phyloP scores from a whole-genome alignment of 2,329 filamentous ascomycete genomes.

The Calonectria hongkongensis region DNA sequence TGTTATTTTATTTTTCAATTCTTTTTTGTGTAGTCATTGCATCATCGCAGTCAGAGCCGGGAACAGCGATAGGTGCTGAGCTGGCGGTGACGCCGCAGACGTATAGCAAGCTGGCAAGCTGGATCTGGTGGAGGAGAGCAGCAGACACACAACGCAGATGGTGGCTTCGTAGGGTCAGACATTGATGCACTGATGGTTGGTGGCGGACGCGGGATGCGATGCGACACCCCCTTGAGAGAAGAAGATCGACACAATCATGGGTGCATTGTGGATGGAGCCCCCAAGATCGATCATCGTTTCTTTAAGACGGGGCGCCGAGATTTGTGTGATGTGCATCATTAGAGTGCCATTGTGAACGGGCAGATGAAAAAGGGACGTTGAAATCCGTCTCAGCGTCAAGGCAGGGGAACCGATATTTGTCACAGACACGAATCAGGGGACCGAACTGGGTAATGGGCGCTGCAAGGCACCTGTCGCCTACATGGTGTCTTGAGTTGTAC shows the following conservation, averaged over 20 bases:
- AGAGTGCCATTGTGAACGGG: slow-evolving; percentile 23
- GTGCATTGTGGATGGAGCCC: slow-evolving; percentile 36
- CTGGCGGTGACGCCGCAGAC: slow-evolving; percentile 4
- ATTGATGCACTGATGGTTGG: slow-evolving; percentile 22
- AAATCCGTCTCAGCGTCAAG: slow-evolving; percentile 17
- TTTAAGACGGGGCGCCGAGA: slow-evolving; percentile 26
- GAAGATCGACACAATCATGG: slow-evolving; percentile 28
- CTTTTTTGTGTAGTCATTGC: background rate
- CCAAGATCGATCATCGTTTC: slow-evolving; percentile 34
- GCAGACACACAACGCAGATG: slow-evolving; percentile 10
- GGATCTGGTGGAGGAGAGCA: background rate
- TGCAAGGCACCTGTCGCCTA: slow-evolving; percentile 25
- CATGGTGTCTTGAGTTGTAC: slow-evolving; percentile 25
- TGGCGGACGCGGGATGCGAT: slow-evolving; percentile 32
- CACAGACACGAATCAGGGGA: slow-evolving; percentile 21
- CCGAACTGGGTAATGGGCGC: background rate
- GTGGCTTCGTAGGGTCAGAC: slow-evolving; percentile 33
- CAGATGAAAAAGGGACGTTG: slow-evolving; percentile 23
- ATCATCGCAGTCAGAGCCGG: slow-evolving; percentile 4
- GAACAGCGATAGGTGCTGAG: background rate
- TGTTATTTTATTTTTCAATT: too few species aligned
- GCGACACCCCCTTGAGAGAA: slow-evolving; percentile 13
- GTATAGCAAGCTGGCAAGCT: background rate
- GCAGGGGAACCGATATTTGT: slow-evolving; percentile 13
- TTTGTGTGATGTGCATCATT: slow-evolving; percentile 28